These are phyloP conservation scores for Hypomyces rosellus DNA, from an alignment of 2,329 filamentous ascomycete species.

Conservation along the genomic window DNA sequence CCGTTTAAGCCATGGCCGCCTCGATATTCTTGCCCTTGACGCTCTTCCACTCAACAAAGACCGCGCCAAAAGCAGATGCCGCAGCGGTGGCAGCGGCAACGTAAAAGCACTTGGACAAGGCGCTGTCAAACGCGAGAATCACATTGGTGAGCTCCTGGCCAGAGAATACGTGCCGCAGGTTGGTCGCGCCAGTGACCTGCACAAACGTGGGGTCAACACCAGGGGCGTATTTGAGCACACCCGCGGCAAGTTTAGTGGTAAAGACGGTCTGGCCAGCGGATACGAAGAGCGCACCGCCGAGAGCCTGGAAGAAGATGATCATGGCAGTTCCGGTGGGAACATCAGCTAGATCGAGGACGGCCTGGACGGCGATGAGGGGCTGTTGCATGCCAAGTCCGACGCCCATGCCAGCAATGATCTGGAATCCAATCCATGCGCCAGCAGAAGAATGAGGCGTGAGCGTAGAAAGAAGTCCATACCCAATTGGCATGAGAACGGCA, in stretches of 20 bases:
- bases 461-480: conserved; percentile 37
- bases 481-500: conserved; percentile 24
- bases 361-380: conserved; percentile 38
- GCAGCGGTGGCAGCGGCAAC: conserved; percentile 39
- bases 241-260: conserved; percentile 26
- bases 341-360: conserved; percentile 5
- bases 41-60: conserved; percentile 48
- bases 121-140: conserved; percentile 21
- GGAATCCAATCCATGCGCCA: conserved; percentile 20
- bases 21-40: conserved; percentile 48
- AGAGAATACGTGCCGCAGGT: neutral
- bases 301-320: conserved; percentile 30
- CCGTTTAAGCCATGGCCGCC: conserved; percentile 13
- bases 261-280: conserved; percentile 35
- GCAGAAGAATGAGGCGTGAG: conserved; percentile 14
- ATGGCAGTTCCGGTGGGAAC: conserved; percentile 6
- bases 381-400: conserved; percentile 37
- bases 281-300: conserved; percentile 38
- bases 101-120: conserved; percentile 36
- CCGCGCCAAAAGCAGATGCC: conserved; percentile 35
- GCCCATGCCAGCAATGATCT: conserved; percentile 37
- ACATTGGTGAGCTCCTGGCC: neutral
- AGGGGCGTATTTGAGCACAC: conserved; percentile 15
- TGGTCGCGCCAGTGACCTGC: neutral
- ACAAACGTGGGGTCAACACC: neutral